Conservation (phyloP, 23 red algal genomes). For the Gracilaria caudata region DNA sequence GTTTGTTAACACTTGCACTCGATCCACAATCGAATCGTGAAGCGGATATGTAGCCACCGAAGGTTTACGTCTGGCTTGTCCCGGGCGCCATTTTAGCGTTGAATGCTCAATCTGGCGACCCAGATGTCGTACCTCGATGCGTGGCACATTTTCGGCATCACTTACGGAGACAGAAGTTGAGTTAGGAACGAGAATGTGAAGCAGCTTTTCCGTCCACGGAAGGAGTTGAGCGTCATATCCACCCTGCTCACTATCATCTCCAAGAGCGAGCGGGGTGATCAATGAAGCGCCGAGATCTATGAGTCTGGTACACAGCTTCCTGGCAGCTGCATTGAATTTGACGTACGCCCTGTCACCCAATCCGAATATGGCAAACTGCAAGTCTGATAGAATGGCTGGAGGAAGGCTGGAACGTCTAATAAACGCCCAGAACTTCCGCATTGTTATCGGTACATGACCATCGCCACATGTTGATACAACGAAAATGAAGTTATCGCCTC, state of each 20-base stretch:
- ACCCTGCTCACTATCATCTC: slow-evolving; percentile 71
- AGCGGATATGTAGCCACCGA: slow-evolving; percentile 15
- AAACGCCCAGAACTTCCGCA: slow-evolving; percentile 73
- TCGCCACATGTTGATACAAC: slow-evolving; percentile 88
- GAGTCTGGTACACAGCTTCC: slow-evolving; percentile 61
- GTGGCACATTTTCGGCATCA: not conserved
- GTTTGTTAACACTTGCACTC: slow-evolving; percentile 45
- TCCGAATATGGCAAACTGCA: slow-evolving; percentile 78
- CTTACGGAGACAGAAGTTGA: not conserved
- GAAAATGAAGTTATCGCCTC: slow-evolving; percentile 65
- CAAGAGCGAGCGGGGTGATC: slow-evolving; percentile 57
- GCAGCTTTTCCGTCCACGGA: slow-evolving; percentile 56
- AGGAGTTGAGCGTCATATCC: slow-evolving; percentile 73
- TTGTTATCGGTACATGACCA: slow-evolving; percentile 70
- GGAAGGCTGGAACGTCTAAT: slow-evolving; percentile 57
- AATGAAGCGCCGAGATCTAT: slow-evolving; percentile 60
- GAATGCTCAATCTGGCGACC: not conserved
- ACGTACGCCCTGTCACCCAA: slow-evolving; percentile 83
- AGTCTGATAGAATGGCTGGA: slow-evolving; percentile 16
- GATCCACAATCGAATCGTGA: slow-evolving; percentile 20
- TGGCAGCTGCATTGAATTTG: slow-evolving; percentile 83
- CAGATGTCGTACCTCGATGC: not conserved
- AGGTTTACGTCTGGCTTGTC: slow-evolving; percentile 2
- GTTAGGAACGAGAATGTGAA: slow-evolving; percentile 13
- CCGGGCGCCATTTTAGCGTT: not conserved